Conservation (phyloP, 2,329 filamentous ascomycete species). For the Hansfordia pulvinata region DNA sequence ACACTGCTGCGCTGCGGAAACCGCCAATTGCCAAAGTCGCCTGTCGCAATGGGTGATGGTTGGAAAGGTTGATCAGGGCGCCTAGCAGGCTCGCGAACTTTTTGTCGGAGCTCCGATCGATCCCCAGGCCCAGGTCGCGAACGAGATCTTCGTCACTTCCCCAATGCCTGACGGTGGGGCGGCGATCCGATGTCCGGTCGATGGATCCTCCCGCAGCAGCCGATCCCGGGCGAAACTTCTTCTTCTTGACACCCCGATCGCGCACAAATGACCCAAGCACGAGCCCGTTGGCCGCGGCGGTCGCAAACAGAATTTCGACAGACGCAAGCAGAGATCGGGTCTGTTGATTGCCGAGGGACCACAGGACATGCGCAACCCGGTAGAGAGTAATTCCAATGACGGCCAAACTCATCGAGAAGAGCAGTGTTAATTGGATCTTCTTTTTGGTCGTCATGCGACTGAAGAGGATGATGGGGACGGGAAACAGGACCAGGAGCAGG, state of each 20-base stretch:
- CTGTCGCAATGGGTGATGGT: constrained; percentile 13
- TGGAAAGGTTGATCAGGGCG: constrained; percentile 5
- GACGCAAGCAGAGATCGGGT: constrained; percentile 83
- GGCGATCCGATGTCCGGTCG: constrained; percentile 29
- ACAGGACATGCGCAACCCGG: constrained; percentile 67
- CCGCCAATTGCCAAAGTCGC: constrained; percentile 31
- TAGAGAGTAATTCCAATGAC: constrained; percentile 71
- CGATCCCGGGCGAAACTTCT: constrained; percentile 59
- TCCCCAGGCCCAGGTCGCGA: constrained; percentile 60
- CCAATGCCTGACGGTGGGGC: constrained; percentile 51
- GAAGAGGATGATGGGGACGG: constrained; percentile 73
- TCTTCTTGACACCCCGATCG: constrained; percentile 81
- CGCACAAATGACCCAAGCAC: constrained; percentile 87
- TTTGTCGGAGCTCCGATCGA: too few species aligned
- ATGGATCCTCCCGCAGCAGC: constrained; percentile 49
- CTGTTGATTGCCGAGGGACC: constrained; percentile 60
- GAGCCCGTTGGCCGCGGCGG: constrained; percentile 74
- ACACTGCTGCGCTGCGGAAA: constrained; percentile 26
- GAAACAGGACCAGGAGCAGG: constrained; percentile 73
- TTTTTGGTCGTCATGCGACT: constrained; percentile 65
- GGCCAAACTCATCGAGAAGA: constrained; percentile 76
- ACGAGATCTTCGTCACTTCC: constrained; percentile 89
- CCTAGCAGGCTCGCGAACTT: constrained; percentile 32
- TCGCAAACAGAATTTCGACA: constrained; percentile 79
- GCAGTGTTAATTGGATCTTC: constrained; percentile 63